These are phyloP conservation scores for Oryza glaberrima DNA, from an alignment of 176 grass and related monocot genomes.

Conservation along the genomic window DNA sequence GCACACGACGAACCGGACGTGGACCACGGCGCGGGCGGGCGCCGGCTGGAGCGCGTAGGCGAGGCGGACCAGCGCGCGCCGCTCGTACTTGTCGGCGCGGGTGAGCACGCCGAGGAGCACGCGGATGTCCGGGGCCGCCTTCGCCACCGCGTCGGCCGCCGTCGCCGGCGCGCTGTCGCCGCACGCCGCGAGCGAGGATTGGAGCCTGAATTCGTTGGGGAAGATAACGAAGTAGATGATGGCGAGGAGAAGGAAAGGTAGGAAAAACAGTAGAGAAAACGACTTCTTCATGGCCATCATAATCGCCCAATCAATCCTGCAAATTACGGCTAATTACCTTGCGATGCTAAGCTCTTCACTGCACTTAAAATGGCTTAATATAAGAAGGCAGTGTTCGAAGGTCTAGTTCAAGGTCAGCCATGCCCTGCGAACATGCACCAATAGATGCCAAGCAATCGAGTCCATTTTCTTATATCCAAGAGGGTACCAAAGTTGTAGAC, in stretches of 20 bases:
- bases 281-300: constrained; percentile 14
- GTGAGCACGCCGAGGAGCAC: constrained; percentile 54
- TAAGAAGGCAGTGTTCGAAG: not conserved
- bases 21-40: constrained; percentile 13
- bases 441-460: not conserved
- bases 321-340: not conserved
- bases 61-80: constrained; percentile 44
- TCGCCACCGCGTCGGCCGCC: not conserved
- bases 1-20: constrained; percentile 60
- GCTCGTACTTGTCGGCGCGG: constrained; percentile 34
- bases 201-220: constrained; percentile 43
- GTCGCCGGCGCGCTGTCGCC: not conserved
- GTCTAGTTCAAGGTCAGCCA: not conserved
- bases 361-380: not conserved
- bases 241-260: constrained; percentile 24
- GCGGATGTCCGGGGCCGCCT: constrained; percentile 32
- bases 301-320: not conserved
- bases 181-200: constrained; percentile 5
- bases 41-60: constrained; percentile 49
- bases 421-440: not conserved
- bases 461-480: not conserved
- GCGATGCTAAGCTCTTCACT: not conserved
- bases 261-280: constrained; percentile 2
- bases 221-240: constrained; percentile 37
- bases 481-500: not conserved